Evolutionary conservation across 352 stramenopile species (phyloP), one percentile per base, ranked within the genome.

Genomic region (Globisporangium spinosum): DNA sequence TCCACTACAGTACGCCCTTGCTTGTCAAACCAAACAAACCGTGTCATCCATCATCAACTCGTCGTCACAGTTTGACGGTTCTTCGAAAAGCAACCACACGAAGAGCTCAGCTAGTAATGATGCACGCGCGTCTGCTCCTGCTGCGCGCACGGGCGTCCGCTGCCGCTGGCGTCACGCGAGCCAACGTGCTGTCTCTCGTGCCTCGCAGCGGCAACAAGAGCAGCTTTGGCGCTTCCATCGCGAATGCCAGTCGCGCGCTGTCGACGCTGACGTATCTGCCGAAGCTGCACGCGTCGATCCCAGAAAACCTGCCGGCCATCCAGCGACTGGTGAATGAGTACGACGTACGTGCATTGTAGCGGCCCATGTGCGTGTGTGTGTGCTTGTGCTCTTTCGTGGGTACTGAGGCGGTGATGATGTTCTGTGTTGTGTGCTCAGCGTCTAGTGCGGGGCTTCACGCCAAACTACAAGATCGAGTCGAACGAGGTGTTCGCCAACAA

Each of bases 401-500:
- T 47, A n/a, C 38, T 47, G 13, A 43, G 32, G 15, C 56, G 34
- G 49, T 40, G 27, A 35, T 35, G 43, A 23, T 5, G 34, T 40
- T 13, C 34, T 23, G 58, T 2, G n/a, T 10, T 29, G 22, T 47
- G 13, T n/a, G 38, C 20, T 62, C 47, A 89, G 82, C 70, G 73
- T 27, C 70, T 76, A n/a, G 76, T 80, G 59, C 53, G 72, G 32
- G 71, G 69, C 13, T 90, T 90, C 63, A 40, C 59, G 38, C 79
- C 82, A n/a, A 82, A 77, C 58, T 27, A 65, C 6, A 73, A 60
- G 20, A 71, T 76, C n/a, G 68, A 78, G 53, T 76, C 75, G 17
- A 83, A 89, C 51, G 82, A 89, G 32, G 80, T 92, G 15, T 92
- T 92, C 40, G 79, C 82, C 20, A 92, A 90, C 71, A 92, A 92